A percentile compares a stretch with the other conserved stretches of the same genome.
Conservation (phyloP, 345 rosid species). For the Eucalyptus pauciflora region DNA sequence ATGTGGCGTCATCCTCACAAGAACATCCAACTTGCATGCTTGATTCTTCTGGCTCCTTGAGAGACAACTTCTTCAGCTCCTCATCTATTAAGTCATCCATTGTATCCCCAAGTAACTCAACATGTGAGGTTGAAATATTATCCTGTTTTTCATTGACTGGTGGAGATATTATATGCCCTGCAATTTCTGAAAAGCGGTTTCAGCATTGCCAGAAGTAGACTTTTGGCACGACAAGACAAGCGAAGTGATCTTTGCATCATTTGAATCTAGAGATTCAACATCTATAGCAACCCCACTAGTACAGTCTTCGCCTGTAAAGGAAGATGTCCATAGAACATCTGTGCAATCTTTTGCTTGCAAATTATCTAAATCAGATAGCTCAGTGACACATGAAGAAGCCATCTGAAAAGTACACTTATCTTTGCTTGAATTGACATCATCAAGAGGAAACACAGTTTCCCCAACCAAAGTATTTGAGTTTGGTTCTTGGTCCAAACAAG, state of each 20-base stretch:
- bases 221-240: not conserved
- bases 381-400: not conserved
- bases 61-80: constrained; percentile 19
- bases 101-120: not conserved
- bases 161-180: not conserved
- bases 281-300: not conserved
- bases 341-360: not conserved
- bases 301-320: not conserved
- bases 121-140: not conserved
- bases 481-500: not conserved
- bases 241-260: not conserved
- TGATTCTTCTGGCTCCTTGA: constrained; percentile 13
- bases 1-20: constrained; percentile 33
- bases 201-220: not conserved
- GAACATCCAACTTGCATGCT: constrained; percentile 11
- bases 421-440: not conserved
- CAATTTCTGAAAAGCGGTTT: not conserved
- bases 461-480: not conserved
- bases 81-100: constrained; percentile 8
- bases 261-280: not conserved
- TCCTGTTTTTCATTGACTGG: not conserved
- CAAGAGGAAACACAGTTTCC: not conserved
- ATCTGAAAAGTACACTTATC: not conserved
- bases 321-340: not conserved
- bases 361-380: not conserved